These are phyloP conservation scores for Pneumocystis jirovecii DNA, from an alignment of 1,139 yeast species.

Conservation along the genomic window DNA sequence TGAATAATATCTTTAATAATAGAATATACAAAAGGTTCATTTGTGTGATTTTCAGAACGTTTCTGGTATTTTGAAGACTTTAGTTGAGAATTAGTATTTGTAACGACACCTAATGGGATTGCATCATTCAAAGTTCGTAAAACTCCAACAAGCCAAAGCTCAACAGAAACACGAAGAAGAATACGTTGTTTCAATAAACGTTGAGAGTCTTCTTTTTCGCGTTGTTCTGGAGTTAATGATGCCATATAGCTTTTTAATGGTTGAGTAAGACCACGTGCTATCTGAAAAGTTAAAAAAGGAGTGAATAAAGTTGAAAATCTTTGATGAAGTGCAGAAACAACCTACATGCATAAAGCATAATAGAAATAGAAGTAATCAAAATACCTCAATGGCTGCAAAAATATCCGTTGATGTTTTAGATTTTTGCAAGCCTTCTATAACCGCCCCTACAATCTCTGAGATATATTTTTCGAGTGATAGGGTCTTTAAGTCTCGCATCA, in stretches of 20 bases:
- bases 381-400: constrained; percentile 40
- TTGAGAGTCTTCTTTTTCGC: constrained; percentile 33
- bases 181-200: constrained; percentile 32
- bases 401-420: constrained; percentile 47
- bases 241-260: constrained; percentile 25
- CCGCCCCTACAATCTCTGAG: constrained; percentile 50
- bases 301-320: constrained; percentile 11
- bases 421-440: constrained; percentile 47
- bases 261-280: constrained; percentile 32
- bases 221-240: constrained; percentile 22
- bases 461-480: constrained; percentile 63
- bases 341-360: constrained; percentile 63
- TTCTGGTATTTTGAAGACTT: neutral
- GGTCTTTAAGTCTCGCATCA: constrained; percentile 47
- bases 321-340: constrained; percentile 33
- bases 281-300: constrained; percentile 34
- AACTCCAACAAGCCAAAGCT: constrained; percentile 49
- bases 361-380: constrained; percentile 13
- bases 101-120: neutral
- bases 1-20: constrained; percentile 20
- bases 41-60: constrained; percentile 1
- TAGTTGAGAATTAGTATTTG: neutral
- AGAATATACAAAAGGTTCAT: constrained; percentile 24
- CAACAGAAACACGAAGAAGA: constrained; percentile 42
- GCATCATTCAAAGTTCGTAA: constrained; percentile 32